Conservation (phyloP, 768 basidiomycete genomes). For the Cyclocybe cylindracea region DNA sequence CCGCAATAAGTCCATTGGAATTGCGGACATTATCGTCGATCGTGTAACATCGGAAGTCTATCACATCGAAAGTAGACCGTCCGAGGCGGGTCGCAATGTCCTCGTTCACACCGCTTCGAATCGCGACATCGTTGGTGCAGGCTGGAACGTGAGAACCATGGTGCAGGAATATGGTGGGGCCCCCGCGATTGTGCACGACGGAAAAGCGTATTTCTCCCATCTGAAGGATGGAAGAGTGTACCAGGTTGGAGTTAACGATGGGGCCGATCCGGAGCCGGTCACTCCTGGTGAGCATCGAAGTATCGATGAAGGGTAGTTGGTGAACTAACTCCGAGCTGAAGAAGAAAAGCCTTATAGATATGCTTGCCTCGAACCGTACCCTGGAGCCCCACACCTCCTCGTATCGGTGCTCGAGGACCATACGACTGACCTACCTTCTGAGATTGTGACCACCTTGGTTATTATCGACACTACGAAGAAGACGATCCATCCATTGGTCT, state of each 20-base stretch:
- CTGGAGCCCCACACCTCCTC: constrained; percentile 50
- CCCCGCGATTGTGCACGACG: constrained; percentile 51
- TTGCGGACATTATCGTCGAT: constrained; percentile 56
- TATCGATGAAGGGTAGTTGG: not conserved
- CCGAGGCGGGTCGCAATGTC: constrained; percentile 50
- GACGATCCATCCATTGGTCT: constrained; percentile 42
- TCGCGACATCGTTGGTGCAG: constrained; percentile 52
- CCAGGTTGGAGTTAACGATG: constrained; percentile 27
- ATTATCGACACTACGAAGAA: constrained; percentile 52
- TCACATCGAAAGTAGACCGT: constrained; percentile 61
- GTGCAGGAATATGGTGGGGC: constrained; percentile 79
- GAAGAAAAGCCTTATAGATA: constrained; percentile 58
- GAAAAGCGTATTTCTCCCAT: constrained; percentile 61
- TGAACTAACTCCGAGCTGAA: constrained; percentile 7
- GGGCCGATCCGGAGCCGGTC: constrained; percentile 54
- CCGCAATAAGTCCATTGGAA: constrained; percentile 31
- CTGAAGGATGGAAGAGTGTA: constrained; percentile 56
- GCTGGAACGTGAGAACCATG: constrained; percentile 59
- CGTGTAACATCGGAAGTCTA: constrained; percentile 56
- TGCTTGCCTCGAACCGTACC: constrained; percentile 64
- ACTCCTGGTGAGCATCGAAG: constrained; percentile 57
- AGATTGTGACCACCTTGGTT: constrained; percentile 58
- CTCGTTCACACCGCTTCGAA: constrained; percentile 52
- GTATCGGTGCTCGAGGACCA: constrained; percentile 74
- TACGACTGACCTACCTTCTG: constrained; percentile 48